Evolutionary conservation across 257 asterid genomes (phyloP).

Genomic region (Solanum chiquidenum): DNA sequence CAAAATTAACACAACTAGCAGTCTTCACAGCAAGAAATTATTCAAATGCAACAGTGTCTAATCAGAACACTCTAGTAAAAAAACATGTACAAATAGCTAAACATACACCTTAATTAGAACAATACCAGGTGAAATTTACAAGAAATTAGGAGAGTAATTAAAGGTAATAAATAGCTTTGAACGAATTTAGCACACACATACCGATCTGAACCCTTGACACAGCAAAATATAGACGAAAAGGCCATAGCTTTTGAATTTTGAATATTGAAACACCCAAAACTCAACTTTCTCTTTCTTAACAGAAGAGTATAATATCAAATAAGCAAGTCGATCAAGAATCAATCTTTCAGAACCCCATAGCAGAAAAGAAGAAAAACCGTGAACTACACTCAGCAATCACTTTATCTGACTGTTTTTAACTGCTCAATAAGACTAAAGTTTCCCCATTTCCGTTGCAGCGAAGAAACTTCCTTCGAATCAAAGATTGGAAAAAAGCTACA

Average conservation of each 20-base stretch:
- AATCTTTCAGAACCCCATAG: background rate
- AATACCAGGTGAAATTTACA: slow-evolving; percentile 2
- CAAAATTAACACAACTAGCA: background rate
- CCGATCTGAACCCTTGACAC: slow-evolving; percentile 63
- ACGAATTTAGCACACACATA: slow-evolving; percentile 13
- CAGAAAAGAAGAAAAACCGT: background rate
- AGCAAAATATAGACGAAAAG: slow-evolving; percentile 42
- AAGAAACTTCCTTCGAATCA: background rate
- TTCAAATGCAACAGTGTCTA: background rate
- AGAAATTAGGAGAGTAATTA: slow-evolving; percentile 1
- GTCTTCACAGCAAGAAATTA: background rate
- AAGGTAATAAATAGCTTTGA: background rate
- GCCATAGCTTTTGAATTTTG: slow-evolving; percentile 25
- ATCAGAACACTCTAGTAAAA: background rate
- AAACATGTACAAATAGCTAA: background rate
- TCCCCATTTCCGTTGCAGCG: background rate
- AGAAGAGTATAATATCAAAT: background rate
- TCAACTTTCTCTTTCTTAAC: slow-evolving; percentile 6
- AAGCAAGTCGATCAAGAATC: background rate
- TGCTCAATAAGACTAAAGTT: background rate
- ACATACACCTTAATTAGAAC: background rate
- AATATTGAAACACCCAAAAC: slow-evolving; percentile 1
- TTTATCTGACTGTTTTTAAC: background rate
- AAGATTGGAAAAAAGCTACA: background rate
- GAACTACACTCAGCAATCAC: background rate